These are phyloP conservation scores for Cylindrotheca closterium DNA, from an alignment of 108 stramenopile species.

Conservation along the genomic window DNA sequence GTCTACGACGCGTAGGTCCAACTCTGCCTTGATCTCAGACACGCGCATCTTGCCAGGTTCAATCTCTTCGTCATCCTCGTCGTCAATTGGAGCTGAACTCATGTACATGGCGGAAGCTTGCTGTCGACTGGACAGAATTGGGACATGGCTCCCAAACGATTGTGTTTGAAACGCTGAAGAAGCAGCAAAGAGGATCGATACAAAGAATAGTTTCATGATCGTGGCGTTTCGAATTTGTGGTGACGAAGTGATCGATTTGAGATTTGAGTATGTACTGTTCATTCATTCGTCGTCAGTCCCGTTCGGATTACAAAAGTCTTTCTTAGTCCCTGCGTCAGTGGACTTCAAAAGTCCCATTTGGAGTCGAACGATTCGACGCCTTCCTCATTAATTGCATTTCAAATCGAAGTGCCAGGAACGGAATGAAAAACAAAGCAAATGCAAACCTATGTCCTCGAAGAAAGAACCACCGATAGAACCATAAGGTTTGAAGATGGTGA, in stretches of 20 bases:
- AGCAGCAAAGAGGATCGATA: neutral
- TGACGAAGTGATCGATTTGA: no score
- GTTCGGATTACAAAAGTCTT: no score
- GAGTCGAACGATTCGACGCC: no score
- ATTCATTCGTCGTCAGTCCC: no score
- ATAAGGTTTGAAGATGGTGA: slow-evolving; percentile 31
- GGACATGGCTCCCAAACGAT: no score
- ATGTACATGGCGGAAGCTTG: neutral
- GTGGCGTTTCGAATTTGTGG: neutral
- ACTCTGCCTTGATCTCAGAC: slow-evolving; percentile 64
- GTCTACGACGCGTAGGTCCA: slow-evolving; percentile 42
- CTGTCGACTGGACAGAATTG: no score
- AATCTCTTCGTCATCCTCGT: slow-evolving; percentile 40
- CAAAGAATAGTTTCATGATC: neutral
- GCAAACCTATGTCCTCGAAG: no score
- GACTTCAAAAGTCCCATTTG: no score
- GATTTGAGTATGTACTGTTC: no score
- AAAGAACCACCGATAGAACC: neutral
- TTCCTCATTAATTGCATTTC: neutral
- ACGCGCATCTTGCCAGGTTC: slow-evolving; percentile 62
- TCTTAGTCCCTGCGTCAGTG: no score
- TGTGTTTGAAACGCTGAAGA: neutral
- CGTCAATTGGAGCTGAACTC: neutral
- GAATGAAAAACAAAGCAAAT: neutral
- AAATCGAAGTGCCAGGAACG: neutral